A percentile compares a stretch with the other conserved stretches of the same genome.
These are phyloP conservation scores for Kingdonia uniflora DNA, from an alignment of 164 flowering plant species.

Conservation along the genomic window DNA sequence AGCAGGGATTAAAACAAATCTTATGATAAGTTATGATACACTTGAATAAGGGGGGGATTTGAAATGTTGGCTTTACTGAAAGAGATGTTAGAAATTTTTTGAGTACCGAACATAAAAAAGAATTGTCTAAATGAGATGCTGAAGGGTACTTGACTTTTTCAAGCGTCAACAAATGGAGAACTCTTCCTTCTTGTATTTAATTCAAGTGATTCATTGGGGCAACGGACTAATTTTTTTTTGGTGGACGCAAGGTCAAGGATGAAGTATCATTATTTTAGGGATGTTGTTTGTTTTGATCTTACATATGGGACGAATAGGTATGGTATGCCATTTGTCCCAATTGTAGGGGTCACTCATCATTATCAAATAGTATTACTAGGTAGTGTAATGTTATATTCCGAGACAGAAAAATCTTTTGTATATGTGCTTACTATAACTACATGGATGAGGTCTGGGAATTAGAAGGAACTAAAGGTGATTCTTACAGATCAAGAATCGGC, in stretches of 20 bases:
- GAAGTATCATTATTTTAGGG: not conserved
- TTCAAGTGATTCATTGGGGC: not conserved
- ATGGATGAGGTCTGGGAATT: not conserved
- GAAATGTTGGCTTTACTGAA: not conserved
- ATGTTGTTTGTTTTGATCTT: conserved; percentile 6
- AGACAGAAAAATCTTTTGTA: not conserved
- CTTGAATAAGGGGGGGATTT: not conserved
- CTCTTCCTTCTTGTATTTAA: not conserved
- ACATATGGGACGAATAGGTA: conserved; percentile 7
- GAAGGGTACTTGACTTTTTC: not conserved
- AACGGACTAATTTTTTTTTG: not conserved
- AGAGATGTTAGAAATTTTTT: not conserved
- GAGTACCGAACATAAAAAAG: not conserved
- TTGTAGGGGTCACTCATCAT: conserved; percentile 7
- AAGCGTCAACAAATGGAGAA: not conserved
- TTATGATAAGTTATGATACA: not conserved
- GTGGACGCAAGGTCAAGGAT: not conserved
- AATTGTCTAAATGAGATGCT: not conserved
- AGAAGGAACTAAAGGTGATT: too few species aligned
- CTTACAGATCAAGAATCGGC: too few species aligned
- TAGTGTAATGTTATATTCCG: not conserved
- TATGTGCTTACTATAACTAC: not conserved
- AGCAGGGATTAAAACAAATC: not conserved
- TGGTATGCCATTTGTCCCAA: not conserved
- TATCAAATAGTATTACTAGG: conserved; percentile 1